Evolutionary conservation across 179 eudicot genomes (phyloP).

Genomic region (Spinacia oleracea): DNA sequence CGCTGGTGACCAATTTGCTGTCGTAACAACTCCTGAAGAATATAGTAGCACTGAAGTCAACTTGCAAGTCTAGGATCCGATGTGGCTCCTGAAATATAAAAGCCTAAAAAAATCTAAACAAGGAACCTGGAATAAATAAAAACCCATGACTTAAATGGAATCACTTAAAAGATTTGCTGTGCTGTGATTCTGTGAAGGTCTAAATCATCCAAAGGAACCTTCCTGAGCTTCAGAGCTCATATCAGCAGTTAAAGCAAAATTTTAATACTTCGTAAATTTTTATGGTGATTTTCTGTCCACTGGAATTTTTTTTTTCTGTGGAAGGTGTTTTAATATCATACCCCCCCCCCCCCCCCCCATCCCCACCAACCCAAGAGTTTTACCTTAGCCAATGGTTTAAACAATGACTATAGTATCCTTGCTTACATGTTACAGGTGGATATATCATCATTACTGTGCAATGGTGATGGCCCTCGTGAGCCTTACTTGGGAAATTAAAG

Average conservation of each 20-base stretch:
- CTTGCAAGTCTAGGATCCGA: background rate
- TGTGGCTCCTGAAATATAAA: background rate
- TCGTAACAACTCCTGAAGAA: background rate
- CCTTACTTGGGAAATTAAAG: constrained; percentile 96
- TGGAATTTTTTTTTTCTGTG: background rate
- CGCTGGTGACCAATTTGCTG: too few species aligned
- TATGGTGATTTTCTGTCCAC: background rate
- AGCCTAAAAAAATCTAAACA: background rate
- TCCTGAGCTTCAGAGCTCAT: background rate
- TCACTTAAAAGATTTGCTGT: background rate
- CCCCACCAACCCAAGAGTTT: too few species aligned
- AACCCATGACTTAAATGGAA: background rate
- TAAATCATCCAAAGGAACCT: background rate
- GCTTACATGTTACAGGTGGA: constrained; percentile 64
- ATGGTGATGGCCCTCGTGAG: constrained; percentile 97
- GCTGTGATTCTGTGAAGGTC: background rate
- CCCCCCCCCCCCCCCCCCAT: background rate
- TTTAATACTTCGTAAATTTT: background rate
- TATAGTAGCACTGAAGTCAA: background rate
- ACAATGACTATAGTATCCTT: background rate
- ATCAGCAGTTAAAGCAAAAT: background rate
- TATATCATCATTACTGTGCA: constrained; percentile 95
- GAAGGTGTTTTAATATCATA: background rate
- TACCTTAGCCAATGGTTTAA: background rate
- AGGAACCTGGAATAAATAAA: background rate